Evolutionary conservation across 1,139 yeast species (phyloP).

Genomic region (Hyphopichia khmerensis): DNA sequence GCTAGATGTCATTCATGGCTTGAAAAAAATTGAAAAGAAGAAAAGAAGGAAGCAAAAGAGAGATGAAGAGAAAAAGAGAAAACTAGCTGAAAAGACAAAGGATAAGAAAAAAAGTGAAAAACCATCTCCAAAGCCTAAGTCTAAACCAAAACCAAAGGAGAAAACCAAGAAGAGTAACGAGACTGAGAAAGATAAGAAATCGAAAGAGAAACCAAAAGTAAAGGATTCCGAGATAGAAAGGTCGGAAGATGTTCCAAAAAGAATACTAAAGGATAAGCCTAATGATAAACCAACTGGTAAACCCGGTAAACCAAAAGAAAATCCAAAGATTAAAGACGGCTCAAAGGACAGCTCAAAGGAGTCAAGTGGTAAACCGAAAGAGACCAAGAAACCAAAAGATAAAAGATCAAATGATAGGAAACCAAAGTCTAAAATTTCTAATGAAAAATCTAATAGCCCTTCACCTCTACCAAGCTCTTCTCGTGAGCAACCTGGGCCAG

Average conservation of each 20-base stretch:
- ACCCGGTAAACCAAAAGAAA: neutral
- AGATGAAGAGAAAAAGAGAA: neutral
- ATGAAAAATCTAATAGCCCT: too few relatives aligned
- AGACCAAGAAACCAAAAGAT: neutral
- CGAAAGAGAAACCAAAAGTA: constrained; percentile 1
- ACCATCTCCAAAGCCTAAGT: neutral
- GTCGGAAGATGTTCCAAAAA: too few relatives aligned
- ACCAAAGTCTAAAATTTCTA: neutral
- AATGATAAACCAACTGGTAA: neutral
- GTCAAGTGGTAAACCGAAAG: neutral
- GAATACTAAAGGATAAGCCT: constrained; percentile 2
- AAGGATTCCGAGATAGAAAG: too few relatives aligned
- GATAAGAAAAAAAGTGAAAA: constrained; percentile 3
- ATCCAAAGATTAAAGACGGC: neutral
- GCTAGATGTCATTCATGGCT: neutral
- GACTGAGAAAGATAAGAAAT: too few relatives aligned
- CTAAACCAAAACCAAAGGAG: neutral
- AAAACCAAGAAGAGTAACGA: constrained; percentile 1
- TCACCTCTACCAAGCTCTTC: too few relatives aligned
- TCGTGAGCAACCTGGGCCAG: too few relatives aligned
- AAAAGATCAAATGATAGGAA: neutral
- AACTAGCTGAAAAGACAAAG: neutral
- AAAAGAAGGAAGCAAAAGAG: constrained; percentile 1
- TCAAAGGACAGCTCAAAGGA: constrained; percentile 1
- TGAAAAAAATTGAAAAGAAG: constrained; percentile 2